Evolutionary conservation across 2,329 filamentous ascomycete genomes (phyloP), one percentile per base, ranked within the genome.

Genomic region (Cadophora luteo-olivacea): DNA sequence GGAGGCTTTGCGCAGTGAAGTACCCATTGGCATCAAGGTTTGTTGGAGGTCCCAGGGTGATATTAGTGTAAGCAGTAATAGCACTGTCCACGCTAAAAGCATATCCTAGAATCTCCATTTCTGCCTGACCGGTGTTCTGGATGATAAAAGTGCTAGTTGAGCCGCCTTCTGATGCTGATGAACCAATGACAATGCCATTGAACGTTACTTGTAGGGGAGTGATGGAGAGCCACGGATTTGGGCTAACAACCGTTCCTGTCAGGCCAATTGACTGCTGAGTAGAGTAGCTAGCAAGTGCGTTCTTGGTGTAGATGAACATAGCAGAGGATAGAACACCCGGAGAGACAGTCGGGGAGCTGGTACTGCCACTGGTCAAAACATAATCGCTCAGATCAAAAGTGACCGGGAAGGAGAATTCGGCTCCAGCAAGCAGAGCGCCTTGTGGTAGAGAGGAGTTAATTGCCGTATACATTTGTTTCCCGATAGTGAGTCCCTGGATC

Each of bases 301-400:
- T 81, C 8, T 72, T 77, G 9, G 79, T 81, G 41, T 76, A 71
- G 12, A 81, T 67, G 24, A 76, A 79, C 33, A 81, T 68, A 19
- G 77, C 75, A 0, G 78, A 77, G 11, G 75, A 77, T 63, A 78
- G 77, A 11, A 78, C 68, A n/a, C 80, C 79, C 19, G 79, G 79
- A 41, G 66, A 57, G 45, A 72, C 68, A 54, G 66, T 67, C 25
- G 67, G 65, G 61, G 49, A 73, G 5, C 70, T 71, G 32, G 72
- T 65, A 36, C 72, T 71, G 7, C 60, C 29, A 1, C 33, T 61
- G n/a, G 65, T 72, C 4, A 33, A 69, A 48, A 57, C 65, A 41
- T 64, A 71, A 45, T 69, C 61, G 8, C 69, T 70, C 41, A 79
- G 72, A 55, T 78, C 73, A 78, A 79, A 80, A 22, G 74, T 75